Base-by-base conservation (phyloP, 345 rosid genomes). In the Aquilaria sinensis region DNA sequence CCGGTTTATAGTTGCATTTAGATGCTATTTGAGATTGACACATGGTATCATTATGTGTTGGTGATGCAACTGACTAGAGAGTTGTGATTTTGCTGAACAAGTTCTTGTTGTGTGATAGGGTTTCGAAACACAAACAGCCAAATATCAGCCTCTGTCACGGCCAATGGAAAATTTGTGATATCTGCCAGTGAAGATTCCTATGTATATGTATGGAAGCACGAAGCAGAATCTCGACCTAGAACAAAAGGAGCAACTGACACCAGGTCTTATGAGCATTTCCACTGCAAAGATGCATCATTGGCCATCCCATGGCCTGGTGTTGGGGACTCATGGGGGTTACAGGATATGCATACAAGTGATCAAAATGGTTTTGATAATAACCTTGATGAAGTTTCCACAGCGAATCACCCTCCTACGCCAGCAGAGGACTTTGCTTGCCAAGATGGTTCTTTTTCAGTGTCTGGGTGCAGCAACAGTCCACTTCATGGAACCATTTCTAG, bases 121-220 rank as follows among this genome's bases (percentile, higher is more conserved):
- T 94, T 94, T 75, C 95, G 93, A 1, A 94, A 88, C 74, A 75
- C 91, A 1, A 94, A 72, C 81, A 90, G 99, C 74, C 96, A 85
- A 67, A 94, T 94, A 70, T 88, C 91, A 14, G 96, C 96, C 54
- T 80, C 90, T 11, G 76, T 86, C 47, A 74, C 99, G n/a, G 75
- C 88, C 15, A 81, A 88, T 32, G 95, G 97, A 66, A 90, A 85
- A 77, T 86, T 85, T 47, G 84, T 94, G 9, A 83, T 94, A 45
- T 77, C 97, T 61, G 99, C 99, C 14, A 90, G 99, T 62, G 97
- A 94, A 78, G 97, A 90, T 74, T 94, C 99, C n/a, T 76, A 82
- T 32, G 97, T 94, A 16, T 94, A 88, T 63, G 75, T 94, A 52
- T 94, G 97, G 97, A 94, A 87, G 73, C 84, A 94, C 56, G 96